Evolutionary conservation across 805 yeast species (phyloP), one percentile per base, ranked within the genome.

Genomic region (Candida boleticola): DNA sequence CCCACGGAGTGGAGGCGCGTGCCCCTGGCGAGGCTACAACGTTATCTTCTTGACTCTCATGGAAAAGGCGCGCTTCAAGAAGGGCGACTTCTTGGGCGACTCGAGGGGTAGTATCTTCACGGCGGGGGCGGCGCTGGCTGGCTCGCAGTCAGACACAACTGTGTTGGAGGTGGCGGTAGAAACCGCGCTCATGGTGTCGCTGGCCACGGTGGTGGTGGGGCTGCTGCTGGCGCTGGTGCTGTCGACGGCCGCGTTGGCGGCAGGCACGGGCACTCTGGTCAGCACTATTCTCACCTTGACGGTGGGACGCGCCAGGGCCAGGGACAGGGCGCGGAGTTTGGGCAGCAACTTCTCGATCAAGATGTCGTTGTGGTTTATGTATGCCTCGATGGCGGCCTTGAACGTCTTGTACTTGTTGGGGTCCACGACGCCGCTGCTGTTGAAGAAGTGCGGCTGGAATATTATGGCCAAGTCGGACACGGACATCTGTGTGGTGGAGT

Each of bases 371-470:
- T 33, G 26, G 17, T 20, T 25, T 33, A 33, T 33, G 26, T 20
- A 33, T 10, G 36, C 36, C 27, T 33, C 36, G 17, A 33, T 33
- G 13, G 26, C 36, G 9, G 13, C 10, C 13, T 14, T 19, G 25
- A 33, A 33, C 14, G 13, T 20, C 26, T 33, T 33, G 10, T 17
- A 33, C 10, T 33, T n/a, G 4, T 33, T 22, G n/a, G 20, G 42
- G 21, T 46, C 42, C 19, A 41, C 22, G 14, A 55, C 40, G 30
- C 47, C 46, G n/a, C 41, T 34, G 26, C 47, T 41, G 13, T 46
- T 47, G 33, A 62, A 55, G 16, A 63, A 44, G 40, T 61, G 60
- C 9, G 65, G 68, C 42, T 60, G 66, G 45, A 62, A 63, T 22
- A 63, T 57, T 20, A 62, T 63, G 11, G 67, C 51, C 26, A 48